Percentiles rank a stretch among this genome's conserved stretches.
Evolutionary conservation across 257 asterid genomes (phyloP).

Genomic region (Ligustrum vulgare): DNA sequence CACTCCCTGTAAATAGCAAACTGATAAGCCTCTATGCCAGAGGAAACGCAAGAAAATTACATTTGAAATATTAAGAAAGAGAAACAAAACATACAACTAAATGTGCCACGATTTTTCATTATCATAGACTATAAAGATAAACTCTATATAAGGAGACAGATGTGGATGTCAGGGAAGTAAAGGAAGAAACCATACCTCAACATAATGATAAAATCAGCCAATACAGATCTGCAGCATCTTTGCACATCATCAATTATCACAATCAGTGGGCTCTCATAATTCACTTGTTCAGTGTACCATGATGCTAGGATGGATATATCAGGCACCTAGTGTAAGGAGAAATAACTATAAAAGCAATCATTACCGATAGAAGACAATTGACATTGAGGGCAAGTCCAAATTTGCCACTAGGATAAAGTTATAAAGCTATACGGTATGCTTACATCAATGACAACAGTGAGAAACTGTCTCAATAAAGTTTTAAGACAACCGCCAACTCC

Average conservation of each 20-base stretch:
- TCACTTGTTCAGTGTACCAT: constrained; percentile 73
- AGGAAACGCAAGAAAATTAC: constrained; percentile 21
- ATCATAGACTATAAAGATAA: constrained; percentile 6
- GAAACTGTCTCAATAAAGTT: constrained; percentile 66
- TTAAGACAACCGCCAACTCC: constrained; percentile 87
- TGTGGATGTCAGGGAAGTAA: constrained; percentile 9
- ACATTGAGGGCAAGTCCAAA: constrained; percentile 2
- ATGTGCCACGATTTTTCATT: not conserved
- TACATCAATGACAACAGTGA: constrained; percentile 62
- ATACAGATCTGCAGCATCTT: constrained; percentile 76
- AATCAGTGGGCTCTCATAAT: constrained; percentile 63
- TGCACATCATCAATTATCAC: constrained; percentile 79
- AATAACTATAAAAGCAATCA: constrained; percentile 18
- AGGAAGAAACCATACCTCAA: constrained; percentile 56
- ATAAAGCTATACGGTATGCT: constrained; percentile 24
- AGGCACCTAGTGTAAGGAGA: constrained; percentile 55
- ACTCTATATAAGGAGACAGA: constrained; percentile 1
- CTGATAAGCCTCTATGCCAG: constrained; percentile 24
- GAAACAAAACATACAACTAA: constrained; percentile 13
- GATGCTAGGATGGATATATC: constrained; percentile 82
- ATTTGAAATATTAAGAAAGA: not conserved
- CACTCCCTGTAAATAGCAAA: constrained; percentile 73
- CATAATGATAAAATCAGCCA: constrained; percentile 76
- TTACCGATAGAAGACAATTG: constrained; percentile 20
- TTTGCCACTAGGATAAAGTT: not conserved